Evolutionary conservation across 1,284 basidiomycete species (phyloP).

Genomic region (Erythrobasidium hasegawianum): DNA sequence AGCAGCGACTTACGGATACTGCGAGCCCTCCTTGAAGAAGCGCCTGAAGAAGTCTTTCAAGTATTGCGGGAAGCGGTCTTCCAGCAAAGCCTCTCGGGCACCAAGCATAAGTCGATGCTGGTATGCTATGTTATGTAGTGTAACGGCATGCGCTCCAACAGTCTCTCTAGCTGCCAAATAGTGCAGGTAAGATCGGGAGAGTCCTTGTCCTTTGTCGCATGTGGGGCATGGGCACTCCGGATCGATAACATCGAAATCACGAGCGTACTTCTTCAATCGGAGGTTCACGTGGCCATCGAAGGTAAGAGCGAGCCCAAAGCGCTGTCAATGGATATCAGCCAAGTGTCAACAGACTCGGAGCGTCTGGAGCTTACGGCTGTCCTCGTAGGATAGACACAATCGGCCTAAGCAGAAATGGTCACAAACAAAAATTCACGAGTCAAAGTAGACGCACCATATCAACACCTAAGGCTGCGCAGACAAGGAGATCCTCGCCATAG

Average conservation of each 20-base stretch:
- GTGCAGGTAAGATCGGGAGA: constrained; percentile 66
- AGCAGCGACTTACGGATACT: constrained; percentile 42
- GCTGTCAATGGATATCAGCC: constrained; percentile 42
- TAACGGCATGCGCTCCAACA: constrained; percentile 61
- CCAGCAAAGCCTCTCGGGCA: constrained; percentile 69
- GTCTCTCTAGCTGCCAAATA: constrained; percentile 71
- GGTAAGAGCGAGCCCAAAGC: constrained; percentile 79
- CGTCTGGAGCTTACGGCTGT: constrained; percentile 60
- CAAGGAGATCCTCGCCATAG: constrained; percentile 80
- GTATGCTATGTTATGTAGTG: constrained; percentile 40
- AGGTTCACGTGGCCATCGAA: constrained; percentile 74
- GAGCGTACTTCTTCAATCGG: constrained; percentile 66
- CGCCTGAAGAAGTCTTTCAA: constrained; percentile 65
- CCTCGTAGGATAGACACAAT: constrained; percentile 77
- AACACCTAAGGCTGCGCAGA: constrained; percentile 79
- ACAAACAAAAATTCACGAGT: too few species aligned
- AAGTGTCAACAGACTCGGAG: too few species aligned
- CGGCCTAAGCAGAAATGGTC: constrained; percentile 61
- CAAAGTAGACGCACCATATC: constrained; percentile 75
- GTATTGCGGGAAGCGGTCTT: constrained; percentile 69
- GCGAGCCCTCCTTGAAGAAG: constrained; percentile 54
- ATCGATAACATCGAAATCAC: constrained; percentile 67
- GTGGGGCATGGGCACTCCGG: constrained; percentile 72
- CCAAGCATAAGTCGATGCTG: constrained; percentile 69
- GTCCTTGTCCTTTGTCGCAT: constrained; percentile 57